phyloP scores from a whole-genome alignment of 2,329 filamentous ascomycete species.

The Penicillium sp. region DNA sequence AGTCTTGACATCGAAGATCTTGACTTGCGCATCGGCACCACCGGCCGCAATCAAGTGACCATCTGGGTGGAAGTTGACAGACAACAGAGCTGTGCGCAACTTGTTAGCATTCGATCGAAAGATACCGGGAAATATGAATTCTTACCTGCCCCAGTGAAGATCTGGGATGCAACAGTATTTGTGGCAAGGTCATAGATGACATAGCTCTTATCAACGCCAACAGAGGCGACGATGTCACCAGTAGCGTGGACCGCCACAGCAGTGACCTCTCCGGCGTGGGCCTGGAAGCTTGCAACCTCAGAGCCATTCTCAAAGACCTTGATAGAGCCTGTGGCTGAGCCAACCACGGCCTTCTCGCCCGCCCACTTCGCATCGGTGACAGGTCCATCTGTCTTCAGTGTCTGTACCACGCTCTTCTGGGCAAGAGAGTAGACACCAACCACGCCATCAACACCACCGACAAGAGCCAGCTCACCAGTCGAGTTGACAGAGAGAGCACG shows the following conservation, averaged over 20 bases:
- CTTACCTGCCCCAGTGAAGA: slow-evolving; percentile 79
- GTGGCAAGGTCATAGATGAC: slow-evolving; percentile 79
- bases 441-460: slow-evolving; percentile 74
- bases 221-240: slow-evolving; percentile 79
- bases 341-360: slow-evolving; percentile 69
- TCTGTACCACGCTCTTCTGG: slow-evolving; percentile 72
- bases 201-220: slow-evolving; percentile 89
- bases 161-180: slow-evolving; percentile 71
- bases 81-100: slow-evolving; percentile 63
- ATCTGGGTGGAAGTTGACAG: slow-evolving; percentile 89
- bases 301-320: slow-evolving; percentile 76
- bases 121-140: not conserved
- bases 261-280: slow-evolving; percentile 80
- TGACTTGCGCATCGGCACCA: slow-evolving; percentile 76
- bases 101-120: slow-evolving; percentile 17
- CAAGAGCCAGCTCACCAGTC: slow-evolving; percentile 66
- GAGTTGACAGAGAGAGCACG: slow-evolving; percentile 60
- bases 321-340: slow-evolving; percentile 73
- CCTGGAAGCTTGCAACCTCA: slow-evolving; percentile 70
- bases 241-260: slow-evolving; percentile 80
- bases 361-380: slow-evolving; percentile 65
- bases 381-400: slow-evolving; percentile 64
- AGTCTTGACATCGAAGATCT: slow-evolving; percentile 83
- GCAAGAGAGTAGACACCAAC: slow-evolving; percentile 78
- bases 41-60: slow-evolving; percentile 91